phyloP scores from a whole-genome alignment of 1,284 basidiomycete species.

The Xerocomus tenax region DNA sequence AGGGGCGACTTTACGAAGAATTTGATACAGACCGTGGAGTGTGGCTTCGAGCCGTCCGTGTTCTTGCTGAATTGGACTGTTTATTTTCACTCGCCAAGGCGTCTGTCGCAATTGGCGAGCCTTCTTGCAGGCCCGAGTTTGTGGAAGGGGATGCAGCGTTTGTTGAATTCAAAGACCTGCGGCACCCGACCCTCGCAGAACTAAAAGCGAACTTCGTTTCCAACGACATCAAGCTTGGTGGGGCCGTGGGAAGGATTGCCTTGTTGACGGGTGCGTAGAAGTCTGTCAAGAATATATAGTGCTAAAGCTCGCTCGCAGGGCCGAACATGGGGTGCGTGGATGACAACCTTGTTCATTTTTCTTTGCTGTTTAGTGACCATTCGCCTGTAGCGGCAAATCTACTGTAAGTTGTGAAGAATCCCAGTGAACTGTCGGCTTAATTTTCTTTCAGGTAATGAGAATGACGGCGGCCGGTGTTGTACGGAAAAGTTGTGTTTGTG shows the following conservation, averaged over 20 bases:
- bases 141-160: conserved; percentile 73
- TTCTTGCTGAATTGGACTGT: conserved; percentile 87
- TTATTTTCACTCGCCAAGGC: conserved; percentile 88
- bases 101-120: conserved; percentile 84
- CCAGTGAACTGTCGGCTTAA: conserved; percentile 2
- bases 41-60: conserved; percentile 72
- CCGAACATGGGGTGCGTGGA: conserved; percentile 81
- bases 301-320: conserved; percentile 34
- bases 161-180: conserved; percentile 69
- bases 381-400: conserved; percentile 63
- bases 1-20: conserved; percentile 68
- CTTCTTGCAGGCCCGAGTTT: conserved; percentile 84
- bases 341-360: neutral
- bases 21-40: conserved; percentile 78
- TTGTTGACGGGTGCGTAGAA: conserved; percentile 70
- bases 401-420: conserved; percentile 44
- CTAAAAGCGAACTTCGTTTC: conserved; percentile 81
- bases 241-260: conserved; percentile 69
- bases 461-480: conserved; percentile 94
- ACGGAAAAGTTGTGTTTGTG: conserved; percentile 19
- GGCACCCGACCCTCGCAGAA: conserved; percentile 78
- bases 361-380: conserved; percentile 1
- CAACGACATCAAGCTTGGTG: conserved; percentile 86
- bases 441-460: conserved; percentile 59
- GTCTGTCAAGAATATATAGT: neutral